Base-by-base conservation (phyloP, 371 early-diverging fungal species). In the Entomophthora muscae region DNA sequence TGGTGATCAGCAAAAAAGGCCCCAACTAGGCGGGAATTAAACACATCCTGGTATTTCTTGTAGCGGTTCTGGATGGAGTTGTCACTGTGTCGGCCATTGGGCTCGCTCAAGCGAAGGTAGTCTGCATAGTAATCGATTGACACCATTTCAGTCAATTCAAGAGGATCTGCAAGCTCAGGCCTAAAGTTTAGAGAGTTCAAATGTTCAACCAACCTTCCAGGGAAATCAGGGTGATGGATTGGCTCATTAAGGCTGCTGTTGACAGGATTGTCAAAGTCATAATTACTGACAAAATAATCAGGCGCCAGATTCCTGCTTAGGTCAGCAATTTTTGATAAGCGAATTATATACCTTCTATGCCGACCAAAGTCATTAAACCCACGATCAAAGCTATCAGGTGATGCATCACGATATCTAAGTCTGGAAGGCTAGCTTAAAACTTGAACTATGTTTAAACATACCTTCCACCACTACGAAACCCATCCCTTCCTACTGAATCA, bases 61-160 rank as follows among this genome's bases (percentile, higher is more conserved):
- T 58, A 58, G 3, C 59, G 59, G 13, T 58, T 58, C 31, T 23
- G 21, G 31, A 58, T 58, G 21, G 26, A 27, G 22, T 32, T 28
- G 31, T 58, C 59, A 7, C 28, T 21, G 10, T 28, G 24, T 7
- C 59, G 26, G 21, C 26, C 28, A 22, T 58, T 58, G 31, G 59
- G 59, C 30, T 58, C 28, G 1, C 21, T 23, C 3, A 31, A 32
- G 5, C 59, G 26, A 28, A 58, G 31, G 22, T 58, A 58, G 31
- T 58, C 59, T 3, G 59, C 59, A 32, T 28, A 58, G 30, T 58
- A 58, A 31, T 58, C 30, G 31, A 58, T 58, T 7, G 59, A 58
- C 17, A 58, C 59, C 30, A 58, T 27, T 17, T 58, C 59, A 7
- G 59, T 12, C 24, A 58, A 7, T 21, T 23, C 31, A 7, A 28